Evolutionary conservation across 176 grass and related monocot genomes (phyloP), one percentile per base, ranked within the genome.

Genomic region (Secale cereale): DNA sequence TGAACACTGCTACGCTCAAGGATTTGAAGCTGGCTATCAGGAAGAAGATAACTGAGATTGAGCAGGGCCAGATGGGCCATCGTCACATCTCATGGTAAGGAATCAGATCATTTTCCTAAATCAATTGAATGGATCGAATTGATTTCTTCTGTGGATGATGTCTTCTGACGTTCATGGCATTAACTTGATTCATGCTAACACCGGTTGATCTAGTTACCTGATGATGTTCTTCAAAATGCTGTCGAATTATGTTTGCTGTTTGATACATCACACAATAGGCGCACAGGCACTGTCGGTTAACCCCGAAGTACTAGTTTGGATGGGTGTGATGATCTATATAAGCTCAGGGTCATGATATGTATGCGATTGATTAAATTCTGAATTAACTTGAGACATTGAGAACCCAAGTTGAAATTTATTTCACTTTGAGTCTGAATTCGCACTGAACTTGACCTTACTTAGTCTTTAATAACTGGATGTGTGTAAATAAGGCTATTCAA

Each of bases 41-140:
- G 88, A 98, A 89, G 89, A 99, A 94, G 86, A 88, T 94, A 80
- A 92, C 82, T 84, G 91, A 94, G 41, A 96, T 91, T 12, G 90
- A 94, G 60, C 91, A 98, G 50, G 86, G 81, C 76, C 57, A 81
- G 79, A 95, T 98, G 93, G 93, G 93, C 35, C 95, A 95, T 79
- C 93, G 89, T 5, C 96, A 98, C 60, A 95, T 98, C 71, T 98
- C 93, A 76, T 98, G 92, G 92, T 95, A 90, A 85, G 67, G 3
- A 71, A 27, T 27, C 33, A 25, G 6, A 27, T 7, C 57, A 43
- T 75, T 52, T 74, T 7, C 70, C 28, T 28, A 10, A 41, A 52
- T 11, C 68, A 33, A 36, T 67, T n/a, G 14, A 31, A 43, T 74
- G 45, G 5, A 27, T 87, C 32, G 41, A 32, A 67, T 25, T 76